Base-by-base conservation (phyloP, 192 early-diverging fungal species). In the Linnemannia schmuckeri region DNA sequence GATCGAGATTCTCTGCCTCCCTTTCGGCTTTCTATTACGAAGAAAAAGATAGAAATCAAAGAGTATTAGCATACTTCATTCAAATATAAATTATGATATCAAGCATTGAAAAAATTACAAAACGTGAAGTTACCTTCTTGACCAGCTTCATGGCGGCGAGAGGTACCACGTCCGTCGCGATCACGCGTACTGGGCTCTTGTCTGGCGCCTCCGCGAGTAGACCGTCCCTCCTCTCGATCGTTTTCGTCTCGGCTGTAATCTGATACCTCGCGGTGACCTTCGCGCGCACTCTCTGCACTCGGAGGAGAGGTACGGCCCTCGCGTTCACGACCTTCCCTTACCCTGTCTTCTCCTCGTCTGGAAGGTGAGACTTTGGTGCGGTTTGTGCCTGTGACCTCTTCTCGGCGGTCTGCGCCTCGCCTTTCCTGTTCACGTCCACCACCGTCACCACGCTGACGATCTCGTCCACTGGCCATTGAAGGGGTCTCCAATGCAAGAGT, bases 1-100 rank as follows among this genome's bases (percentile, higher is more conserved):
- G 82, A 83, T 54, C 76, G 47, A 27, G 82, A 75, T 9, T 84
- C 82, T 49, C 82, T 78, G 18, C 77, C 61, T 33, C 61, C 61
- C 61, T 66, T 66, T 17, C 61, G 30, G 12, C 61, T 15, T 8
- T 66, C 61, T 66, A 33, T 35, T 33, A 66, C 12, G 2, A 9
- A 66, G 24, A 35, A 35, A 61, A 33, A 33, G 1, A 66, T 66
- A 33, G 12, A 66, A 66, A 15, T 1, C 10, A 30, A 33, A 27
- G 3, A 4, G 4, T 3, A 15, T 66, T 66, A 33, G 49, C 5
- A 4, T 20, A 4, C 3, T 6, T 66, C 30, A 33, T 15, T 27
- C 12, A 61, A 27, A 18, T 30, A 66, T 17, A 35, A 27, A 1
- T 52, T 17, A 17, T 52, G 5, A 6, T 6, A 18, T 6, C 0